Evolutionary conservation across 139 green algal genomes (phyloP), one percentile per base, ranked within the genome.

Genomic region (Tetradesmus lagerheimii): DNA sequence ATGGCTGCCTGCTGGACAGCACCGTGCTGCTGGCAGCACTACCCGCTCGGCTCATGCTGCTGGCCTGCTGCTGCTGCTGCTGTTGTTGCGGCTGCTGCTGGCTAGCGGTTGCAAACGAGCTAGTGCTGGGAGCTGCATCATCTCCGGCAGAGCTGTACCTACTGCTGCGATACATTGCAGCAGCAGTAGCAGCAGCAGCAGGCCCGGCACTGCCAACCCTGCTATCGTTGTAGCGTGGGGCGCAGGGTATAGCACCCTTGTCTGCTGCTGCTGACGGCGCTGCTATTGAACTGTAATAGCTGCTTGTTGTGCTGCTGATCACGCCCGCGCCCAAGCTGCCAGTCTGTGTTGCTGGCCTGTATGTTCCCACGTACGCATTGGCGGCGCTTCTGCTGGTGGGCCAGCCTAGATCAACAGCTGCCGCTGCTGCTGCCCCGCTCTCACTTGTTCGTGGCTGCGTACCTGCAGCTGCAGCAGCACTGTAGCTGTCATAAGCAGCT

Each of bases 171-270:
- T 71, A 31, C 57, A 71, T 71, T 11, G 57, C 23, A 27, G 23
- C 78, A 84, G 78, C 41, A 62, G 78, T n/a, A 74, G 66, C 84
- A 29, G 64, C 31, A 43, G 84, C 66, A 27, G 84, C 41, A 71
- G 1, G 20, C 25, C 16, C 8, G 16, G 34, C 71, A 16, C 15
- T n/a, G n/a, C 35, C 23, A 41, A 14, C 35, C 1, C 4, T 16
- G 18, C 35, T 9, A n/a, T 81, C 75, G 9, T n/a, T 81, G 23
- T 81, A 27, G 35, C 35, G 34, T 25, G 34, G 75, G 18, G 35
- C 15, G 27, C 75, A 81, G 29, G 5, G 75, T 1, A n/a, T n/a
- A 39, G 43, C 57, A 31, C n/a, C 16, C 75, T 16, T 41, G 23
- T 39, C 34, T 14, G 75, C n/a, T 34, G 20, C 82, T 78, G 82